phyloP scores from a whole-genome alignment of 208 protist genomes.

The Leishmania mexicana region DNA sequence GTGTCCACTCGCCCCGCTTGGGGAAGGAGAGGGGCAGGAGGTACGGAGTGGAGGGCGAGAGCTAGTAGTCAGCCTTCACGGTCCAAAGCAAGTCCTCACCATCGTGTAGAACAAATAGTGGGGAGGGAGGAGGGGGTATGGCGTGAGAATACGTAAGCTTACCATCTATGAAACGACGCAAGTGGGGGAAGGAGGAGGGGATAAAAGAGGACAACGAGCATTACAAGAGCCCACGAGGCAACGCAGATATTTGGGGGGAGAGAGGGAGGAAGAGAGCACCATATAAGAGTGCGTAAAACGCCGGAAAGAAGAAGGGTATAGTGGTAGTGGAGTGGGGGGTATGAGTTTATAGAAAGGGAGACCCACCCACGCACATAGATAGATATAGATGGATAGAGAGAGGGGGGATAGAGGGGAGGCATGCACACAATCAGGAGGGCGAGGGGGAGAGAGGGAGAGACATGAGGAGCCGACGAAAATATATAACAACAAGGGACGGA shows the following conservation, averaged over 20 bases:
- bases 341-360: not conserved
- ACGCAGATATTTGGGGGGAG: not conserved
- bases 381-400: not conserved
- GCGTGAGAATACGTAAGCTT: not conserved
- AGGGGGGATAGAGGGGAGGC: not conserved
- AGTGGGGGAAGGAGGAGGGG: too few species aligned
- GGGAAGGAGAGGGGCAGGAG: too few species aligned
- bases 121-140: not conserved
- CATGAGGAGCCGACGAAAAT: too few species aligned
- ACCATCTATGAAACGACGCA: not conserved
- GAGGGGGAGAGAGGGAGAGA: not conserved
- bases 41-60: not conserved
- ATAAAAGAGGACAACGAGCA: not conserved
- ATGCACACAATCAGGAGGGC: not conserved
- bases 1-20: not conserved
- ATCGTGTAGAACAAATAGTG: slow-evolving; percentile 3
- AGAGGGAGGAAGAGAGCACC: not conserved
- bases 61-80: not conserved
- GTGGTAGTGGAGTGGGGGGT: not conserved
- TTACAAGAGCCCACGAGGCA: not conserved
- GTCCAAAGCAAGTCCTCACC: not conserved
- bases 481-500: not conserved
- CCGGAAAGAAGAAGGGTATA: not conserved
- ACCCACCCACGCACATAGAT: not conserved
- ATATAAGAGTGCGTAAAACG: not conserved